Base-by-base conservation (phyloP, 1,284 basidiomycete species). In the Athelia sp. region DNA sequence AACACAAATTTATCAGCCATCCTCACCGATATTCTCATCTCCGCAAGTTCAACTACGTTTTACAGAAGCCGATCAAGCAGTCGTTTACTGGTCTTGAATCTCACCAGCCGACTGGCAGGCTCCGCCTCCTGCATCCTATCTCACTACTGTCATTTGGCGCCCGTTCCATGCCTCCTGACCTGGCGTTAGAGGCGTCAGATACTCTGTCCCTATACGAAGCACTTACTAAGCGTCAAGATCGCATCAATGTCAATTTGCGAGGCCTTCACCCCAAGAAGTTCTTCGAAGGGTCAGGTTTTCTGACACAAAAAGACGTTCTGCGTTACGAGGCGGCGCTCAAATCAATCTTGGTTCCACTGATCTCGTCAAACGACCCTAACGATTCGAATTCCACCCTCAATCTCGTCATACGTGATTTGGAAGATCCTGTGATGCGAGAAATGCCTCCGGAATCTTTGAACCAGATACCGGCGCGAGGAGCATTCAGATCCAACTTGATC, bases 21-120 rank as follows among this genome's bases (percentile, higher is more conserved):
- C 77, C 74, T 1, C 76, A 85, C 59, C 78, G 84, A 3, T 88
- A 86, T 59, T 86, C 84, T 1, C 84, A 86, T 56, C 70, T 88
- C 1, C 76, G 85, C 45, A 88, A 87, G 60, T 83, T 75, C 58
- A 72, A 69, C 46, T 88, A 84, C 54, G 61, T 68, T 43, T 56
- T 76, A 11, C 58, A 64, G 15, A 50, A 59, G 14, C 18, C 54
- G 3, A 50, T 54, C 0, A 18, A 32, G 2, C 21, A 43, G 9
- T 8, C 29, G 0, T 79, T 82, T 53, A 52, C 54, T 13, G 74
- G 75, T 4, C 56, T 84, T 11, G 46, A 59, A 13, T 50, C 62
- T 0, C 62, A 75, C 52, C 51, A 60, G 46, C 59, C 67, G 19
- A 74, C 72, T 0, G 57, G 60, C 3, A 66, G 74, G n/a, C 59